These are phyloP conservation scores for Camellia japonica DNA, from an alignment of 148 eudicot genomes.

Conservation along the genomic window DNA sequence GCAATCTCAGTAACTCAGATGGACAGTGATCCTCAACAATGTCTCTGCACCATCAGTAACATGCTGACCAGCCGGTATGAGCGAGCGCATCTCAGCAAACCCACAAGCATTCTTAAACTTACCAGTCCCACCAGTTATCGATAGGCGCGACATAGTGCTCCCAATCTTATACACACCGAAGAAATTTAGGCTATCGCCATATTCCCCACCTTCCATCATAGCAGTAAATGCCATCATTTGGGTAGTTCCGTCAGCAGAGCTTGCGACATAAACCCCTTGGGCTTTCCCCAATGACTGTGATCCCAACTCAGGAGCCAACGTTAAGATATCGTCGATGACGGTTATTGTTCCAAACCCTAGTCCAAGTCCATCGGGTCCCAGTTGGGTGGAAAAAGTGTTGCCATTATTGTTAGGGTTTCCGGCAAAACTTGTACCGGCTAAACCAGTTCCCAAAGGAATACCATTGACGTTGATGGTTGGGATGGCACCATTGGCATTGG, in stretches of 20 bases:
- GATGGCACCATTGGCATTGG: constrained; percentile 79
- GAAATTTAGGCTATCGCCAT: constrained; percentile 91
- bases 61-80: constrained; percentile 77
- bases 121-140: constrained; percentile 92
- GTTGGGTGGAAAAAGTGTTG: constrained; percentile 36
- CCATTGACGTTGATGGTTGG: constrained; percentile 73
- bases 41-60: constrained; percentile 74
- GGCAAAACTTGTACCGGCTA: constrained; percentile 77
- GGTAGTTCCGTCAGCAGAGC: constrained; percentile 75
- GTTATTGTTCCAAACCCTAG: constrained; percentile 94
- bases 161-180: constrained; percentile 85
- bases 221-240: constrained; percentile 97
- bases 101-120: constrained; percentile 88
- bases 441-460: constrained; percentile 84
- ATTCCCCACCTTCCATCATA: constrained; percentile 95
- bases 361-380: constrained; percentile 87
- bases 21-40: constrained; percentile 73
- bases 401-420: constrained; percentile 45
- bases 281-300: constrained; percentile 77
- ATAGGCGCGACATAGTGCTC: constrained; percentile 65
- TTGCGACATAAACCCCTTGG: constrained; percentile 85
- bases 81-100: constrained; percentile 81
- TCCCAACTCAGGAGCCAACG: constrained; percentile 71
- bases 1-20: constrained; percentile 55
- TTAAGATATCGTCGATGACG: constrained; percentile 86